Conservation (phyloP, 805 yeast genomes). For the Priceomyces castillae region DNA sequence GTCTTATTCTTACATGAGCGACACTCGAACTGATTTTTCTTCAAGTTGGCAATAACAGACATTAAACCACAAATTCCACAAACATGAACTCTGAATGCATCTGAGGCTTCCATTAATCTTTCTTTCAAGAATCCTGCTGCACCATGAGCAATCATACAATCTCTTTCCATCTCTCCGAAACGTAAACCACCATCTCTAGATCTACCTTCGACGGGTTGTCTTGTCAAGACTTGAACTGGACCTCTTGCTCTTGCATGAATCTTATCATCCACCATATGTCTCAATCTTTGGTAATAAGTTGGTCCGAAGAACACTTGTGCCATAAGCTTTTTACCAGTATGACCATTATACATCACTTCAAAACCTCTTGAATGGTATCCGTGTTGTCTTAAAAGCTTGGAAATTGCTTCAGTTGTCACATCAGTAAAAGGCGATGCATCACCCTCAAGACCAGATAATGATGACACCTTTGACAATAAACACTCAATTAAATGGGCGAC, state of each 20-base stretch:
- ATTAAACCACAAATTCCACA: conserved; percentile 98
- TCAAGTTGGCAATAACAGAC: conserved; percentile 96
- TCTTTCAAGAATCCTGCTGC: conserved; percentile 98
- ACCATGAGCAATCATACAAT: conserved; percentile 99
- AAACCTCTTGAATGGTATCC: conserved; percentile 98
- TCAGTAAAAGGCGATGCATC: conserved; percentile 99
- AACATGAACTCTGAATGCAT: conserved; percentile 96
- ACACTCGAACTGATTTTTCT: conserved; percentile 97
- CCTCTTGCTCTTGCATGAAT: conserved; percentile 99
- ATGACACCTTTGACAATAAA: conserved; percentile 90
- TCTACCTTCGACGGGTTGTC: conserved; percentile 99
- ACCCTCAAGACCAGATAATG: conserved; percentile 95
- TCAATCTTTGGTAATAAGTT: conserved; percentile 95
- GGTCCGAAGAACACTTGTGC: conserved; percentile 99
- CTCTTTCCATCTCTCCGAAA: conserved; percentile 99
- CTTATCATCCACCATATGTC: conserved; percentile 99
- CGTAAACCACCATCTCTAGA: conserved; percentile 99
- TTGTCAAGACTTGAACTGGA: conserved; percentile 94
- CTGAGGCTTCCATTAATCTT: conserved; percentile 98
- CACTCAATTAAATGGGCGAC: conserved; percentile 99
- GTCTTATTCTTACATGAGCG: conserved; percentile 98
- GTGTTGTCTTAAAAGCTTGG: conserved; percentile 86
- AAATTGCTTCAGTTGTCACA: conserved; percentile 96
- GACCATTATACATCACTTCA: conserved; percentile 98
- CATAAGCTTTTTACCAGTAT: conserved; percentile 96